Base-by-base conservation (phyloP, 257 asterid species). In the Marsdenia floribunda region DNA sequence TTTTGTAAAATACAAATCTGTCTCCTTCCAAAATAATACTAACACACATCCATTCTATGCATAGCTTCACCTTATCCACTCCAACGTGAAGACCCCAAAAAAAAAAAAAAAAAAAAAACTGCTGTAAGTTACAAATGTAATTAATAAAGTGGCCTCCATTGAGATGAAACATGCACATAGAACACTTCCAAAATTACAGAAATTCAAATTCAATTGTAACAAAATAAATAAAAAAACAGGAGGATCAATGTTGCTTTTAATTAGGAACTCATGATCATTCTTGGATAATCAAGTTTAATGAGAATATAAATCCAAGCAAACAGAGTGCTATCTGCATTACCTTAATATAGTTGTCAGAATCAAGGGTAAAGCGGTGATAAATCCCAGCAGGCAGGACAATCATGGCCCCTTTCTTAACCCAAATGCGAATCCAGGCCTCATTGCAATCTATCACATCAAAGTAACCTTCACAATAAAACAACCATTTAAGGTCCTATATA, bases 351-450 rank as follows among this genome's bases (percentile, higher is more conserved):
- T 90, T 88, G 76, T 84, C 75, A 29, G 96, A 84, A 84, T 88
- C 97, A 73, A 91, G 95, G 0, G 98, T 93, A 79, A 87, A 91
- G 40, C 98, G 98, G 79, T 93, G 98, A 82, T 93, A 93, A 52
- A 93, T 88, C 70, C 98, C 96, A 84, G 98, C 97, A 71, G 97
- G 98, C 64, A 93, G 86, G 64, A 90, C 92, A 79, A 93, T 91
- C 93, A 93, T 76, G 26, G 90, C 98, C 73, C 97, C 97, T 79
- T 91, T 91, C 88, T 91, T 90, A 68, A 93, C 92, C 96, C 93
- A 90, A 54, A 93, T 19, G 19, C 98, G 96, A 74, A 93, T 93
- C 98, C 98, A 93, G 35, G 85, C 80, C 42, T 91, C 98, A 52
- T 88, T 82, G 18, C 40, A 76, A 78, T 90, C 96, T 24, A 97